Evolutionary conservation across 345 rosid genomes (phyloP).

Genomic region (Brassica cretica): DNA sequence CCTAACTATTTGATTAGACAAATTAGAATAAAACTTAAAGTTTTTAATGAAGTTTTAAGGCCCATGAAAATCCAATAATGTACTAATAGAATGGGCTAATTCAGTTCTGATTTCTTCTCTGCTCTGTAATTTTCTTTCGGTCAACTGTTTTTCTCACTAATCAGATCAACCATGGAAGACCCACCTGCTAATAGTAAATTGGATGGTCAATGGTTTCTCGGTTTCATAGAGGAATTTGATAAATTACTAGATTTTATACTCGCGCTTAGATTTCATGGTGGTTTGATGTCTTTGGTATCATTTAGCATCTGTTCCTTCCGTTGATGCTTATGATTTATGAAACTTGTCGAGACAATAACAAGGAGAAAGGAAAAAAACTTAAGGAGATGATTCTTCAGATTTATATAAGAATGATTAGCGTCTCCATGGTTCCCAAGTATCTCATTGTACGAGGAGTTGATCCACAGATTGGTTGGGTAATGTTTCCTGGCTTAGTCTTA

Average conservation of each 20-base stretch:
- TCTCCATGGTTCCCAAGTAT: not conserved
- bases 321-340: not conserved
- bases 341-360: not conserved
- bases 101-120: not conserved
- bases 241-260: too few species aligned
- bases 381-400: not conserved
- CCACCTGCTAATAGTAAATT: not conserved
- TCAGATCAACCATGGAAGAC: constrained; percentile 50
- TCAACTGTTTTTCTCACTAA: constrained; percentile 14
- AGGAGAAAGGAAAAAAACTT: not conserved
- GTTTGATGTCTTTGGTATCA: not conserved
- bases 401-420: not conserved
- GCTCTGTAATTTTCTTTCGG: not conserved
- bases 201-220: not conserved
- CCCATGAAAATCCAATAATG: too few species aligned
- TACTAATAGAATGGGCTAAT: too few species aligned
- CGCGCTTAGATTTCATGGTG: not conserved
- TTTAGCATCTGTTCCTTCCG: not conserved
- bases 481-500: not conserved
- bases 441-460: not conserved
- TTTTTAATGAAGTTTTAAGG: too few species aligned
- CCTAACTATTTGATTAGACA: too few species aligned
- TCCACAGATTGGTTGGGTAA: not conserved
- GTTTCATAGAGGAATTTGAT: constrained; percentile 2
- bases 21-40: too few species aligned